Evolutionary conservation across 2,329 filamentous ascomycete genomes (phyloP).

Genomic region (Aureobasidium sp.): DNA sequence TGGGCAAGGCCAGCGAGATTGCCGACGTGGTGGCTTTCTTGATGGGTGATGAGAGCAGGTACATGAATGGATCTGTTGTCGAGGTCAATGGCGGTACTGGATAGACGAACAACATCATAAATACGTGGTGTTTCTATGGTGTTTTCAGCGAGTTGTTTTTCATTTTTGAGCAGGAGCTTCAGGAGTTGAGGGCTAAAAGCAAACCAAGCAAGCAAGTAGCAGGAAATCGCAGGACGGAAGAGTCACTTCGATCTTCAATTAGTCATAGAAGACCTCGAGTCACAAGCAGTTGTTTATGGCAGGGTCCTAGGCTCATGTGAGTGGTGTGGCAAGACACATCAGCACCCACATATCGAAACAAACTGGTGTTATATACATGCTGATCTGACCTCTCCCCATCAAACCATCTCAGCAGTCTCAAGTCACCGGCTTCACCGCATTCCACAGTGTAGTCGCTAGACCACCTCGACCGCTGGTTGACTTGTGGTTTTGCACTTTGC

Average conservation of each 20-base stretch:
- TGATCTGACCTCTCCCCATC: not conserved
- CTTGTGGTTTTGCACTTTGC: not conserved
- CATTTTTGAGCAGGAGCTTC: not conserved
- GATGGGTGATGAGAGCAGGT: constrained; percentile 39
- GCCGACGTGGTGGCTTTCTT: constrained; percentile 47
- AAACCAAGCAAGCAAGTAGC: too few relatives aligned
- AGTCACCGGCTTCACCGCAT: not conserved
- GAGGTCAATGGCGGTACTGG: constrained; percentile 40
- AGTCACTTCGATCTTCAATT: not conserved
- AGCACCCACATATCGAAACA: too few relatives aligned
- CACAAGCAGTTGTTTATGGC: too few relatives aligned
- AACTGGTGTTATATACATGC: not conserved
- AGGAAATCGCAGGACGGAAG: not conserved
- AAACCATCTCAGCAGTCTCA: not conserved
- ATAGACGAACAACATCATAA: not conserved
- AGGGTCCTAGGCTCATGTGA: too few relatives aligned
- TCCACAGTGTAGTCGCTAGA: not conserved
- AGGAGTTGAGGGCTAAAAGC: not conserved
- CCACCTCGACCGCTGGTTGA: not conserved
- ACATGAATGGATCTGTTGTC: constrained; percentile 43
- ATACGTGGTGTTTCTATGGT: not conserved
- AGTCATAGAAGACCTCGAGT: not conserved
- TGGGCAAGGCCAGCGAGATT: constrained; percentile 42
- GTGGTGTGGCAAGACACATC: too few relatives aligned
- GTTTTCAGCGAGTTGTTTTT: not conserved